Base-by-base conservation (phyloP, 139 green algal genomes). In the Choricystis sp. region DNA sequence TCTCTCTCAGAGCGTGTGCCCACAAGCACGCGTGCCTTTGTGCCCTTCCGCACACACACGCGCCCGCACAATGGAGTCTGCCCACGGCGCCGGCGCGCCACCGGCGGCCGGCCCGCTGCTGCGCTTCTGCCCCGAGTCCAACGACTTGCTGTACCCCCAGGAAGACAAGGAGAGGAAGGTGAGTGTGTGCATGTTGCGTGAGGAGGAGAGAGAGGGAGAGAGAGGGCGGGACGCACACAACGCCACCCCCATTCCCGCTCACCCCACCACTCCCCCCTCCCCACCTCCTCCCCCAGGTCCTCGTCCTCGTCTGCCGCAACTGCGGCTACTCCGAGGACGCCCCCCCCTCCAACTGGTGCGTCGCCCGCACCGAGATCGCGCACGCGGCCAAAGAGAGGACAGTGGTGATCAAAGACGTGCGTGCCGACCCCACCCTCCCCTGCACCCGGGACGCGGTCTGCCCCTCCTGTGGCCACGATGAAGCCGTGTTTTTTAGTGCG, bases 81-180 rank as follows among this genome's bases (percentile, higher is more conserved):
- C n/a, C n/a, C n/a, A n/a, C n/a, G n/a, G n/a, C n/a, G n/a, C n/a
- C n/a, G n/a, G n/a, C 21, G 26, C 27, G 3, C 4, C 30, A 25
- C 21, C 40, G 9, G 40, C 40, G 57, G n/a, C 30, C 19, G 72
- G 77, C 2, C 74, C 72, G 19, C 75, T 74, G 66, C 77, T 94
- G 1, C 77, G 81, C 22, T 95, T 95, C 60, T 95, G 87, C 66
- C 86, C 85, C 1, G 85, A 94, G 61, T 88, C 76, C 56, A 95
- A 95, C 67, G 87, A 93, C 63, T 63, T 94, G 56, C 72, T 94
- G 29, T 91, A 90, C 63, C 86, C 85, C 4, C 67, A 77, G 64
- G 77, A 79, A 58, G 85, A 93, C 72, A 82, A 81, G 49, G 83
- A 91, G 62, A 65, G 68, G 26, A 83, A 83, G 29, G 69, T 74